Base-by-base conservation (phyloP, 495 filamentous ascomycete genomes). In the Penicillium cosmopolitanum region DNA sequence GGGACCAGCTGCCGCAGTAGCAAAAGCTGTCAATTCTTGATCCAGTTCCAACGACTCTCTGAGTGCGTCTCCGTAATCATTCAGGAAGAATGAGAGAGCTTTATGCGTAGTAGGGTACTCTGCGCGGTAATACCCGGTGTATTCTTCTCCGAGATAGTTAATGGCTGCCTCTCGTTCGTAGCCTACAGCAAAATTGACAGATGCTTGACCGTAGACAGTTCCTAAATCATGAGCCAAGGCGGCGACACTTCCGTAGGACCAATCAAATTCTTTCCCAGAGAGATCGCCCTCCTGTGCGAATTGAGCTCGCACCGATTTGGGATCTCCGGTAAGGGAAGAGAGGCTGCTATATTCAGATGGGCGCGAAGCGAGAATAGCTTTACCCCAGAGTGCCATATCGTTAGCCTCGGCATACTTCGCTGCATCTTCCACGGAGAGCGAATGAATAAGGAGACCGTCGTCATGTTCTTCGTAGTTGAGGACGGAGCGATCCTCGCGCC, bases 341-440 rank as follows among this genome's bases (percentile, higher is more conserved):
- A 76, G 59, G 7, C 65, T 72, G n/a, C 73, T 69, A 18, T 57
- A 64, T 12, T 69, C 56, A 2, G 61, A 61, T 43, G 61, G 61
- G 10, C 57, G 68, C 36, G 72, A 73, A 47, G 65, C 74, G 15
- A 73, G 62, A 51, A 77, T 63, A 23, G 56, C 68, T 16, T 70
- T 64, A 38, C 68, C 81, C 81, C 70, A 84, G 44, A 67, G 78
- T 40, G 69, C 74, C 80, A 75, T 82, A 67, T 68, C 79, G 55
- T 54, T 66, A 28, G 68, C 75, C 62, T 82, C 75, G 8, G 77
- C 60, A 56, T 77, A 80, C 15, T 61, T 58, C 7, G 68, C 34
- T 15, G 80, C 69, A 53, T 73, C 65, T 57, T 74, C 64, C 1
- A 77, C 73, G 2, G 73, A 67, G 8, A 75, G 63, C 4, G 74